These are phyloP conservation scores for Phialocephala sp. DNA, from an alignment of 2,329 filamentous ascomycete species.

Conservation along the genomic window DNA sequence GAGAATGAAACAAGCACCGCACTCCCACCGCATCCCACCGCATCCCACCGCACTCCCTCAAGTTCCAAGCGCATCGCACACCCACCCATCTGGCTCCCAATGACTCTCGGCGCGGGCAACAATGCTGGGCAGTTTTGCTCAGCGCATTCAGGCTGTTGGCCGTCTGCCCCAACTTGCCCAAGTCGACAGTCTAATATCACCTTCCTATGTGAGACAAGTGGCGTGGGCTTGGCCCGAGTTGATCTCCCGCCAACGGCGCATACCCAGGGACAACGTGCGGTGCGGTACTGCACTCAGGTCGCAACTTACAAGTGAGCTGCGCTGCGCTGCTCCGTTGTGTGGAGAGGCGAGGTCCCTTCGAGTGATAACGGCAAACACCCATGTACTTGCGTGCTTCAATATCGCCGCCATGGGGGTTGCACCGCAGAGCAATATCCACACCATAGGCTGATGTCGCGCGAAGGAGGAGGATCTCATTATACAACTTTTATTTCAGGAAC, in stretches of 20 bases:
- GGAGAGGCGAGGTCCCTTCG: slow-evolving; percentile 1
- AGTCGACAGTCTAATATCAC: not conserved
- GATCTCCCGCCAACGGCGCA: not conserved
- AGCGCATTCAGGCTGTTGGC: not conserved
- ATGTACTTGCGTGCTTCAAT: not conserved
- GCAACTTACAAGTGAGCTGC: too few species aligned
- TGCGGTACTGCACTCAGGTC: not conserved
- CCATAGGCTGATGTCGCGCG: not conserved
- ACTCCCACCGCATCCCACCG: too few species aligned
- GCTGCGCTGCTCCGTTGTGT: not conserved
- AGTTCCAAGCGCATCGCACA: slow-evolving; percentile 3
- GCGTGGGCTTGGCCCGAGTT: not conserved
- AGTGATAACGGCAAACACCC: not conserved
- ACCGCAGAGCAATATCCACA: too few species aligned
- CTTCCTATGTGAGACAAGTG: slow-evolving; percentile 18
- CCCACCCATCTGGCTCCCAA: not conserved
- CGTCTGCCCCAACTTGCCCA: not conserved
- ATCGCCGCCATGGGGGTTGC: too few species aligned
- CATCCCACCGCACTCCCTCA: too few species aligned
- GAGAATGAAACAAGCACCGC: not conserved
- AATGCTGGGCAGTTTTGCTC: not conserved
- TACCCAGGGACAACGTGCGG: not conserved
- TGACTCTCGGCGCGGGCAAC: not conserved
- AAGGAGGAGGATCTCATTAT: slow-evolving; percentile 4
- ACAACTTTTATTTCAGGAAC: not conserved